Evolutionary conservation across 2,329 filamentous ascomycete genomes (phyloP).

Genomic region (Diaporthe vaccinii): DNA sequence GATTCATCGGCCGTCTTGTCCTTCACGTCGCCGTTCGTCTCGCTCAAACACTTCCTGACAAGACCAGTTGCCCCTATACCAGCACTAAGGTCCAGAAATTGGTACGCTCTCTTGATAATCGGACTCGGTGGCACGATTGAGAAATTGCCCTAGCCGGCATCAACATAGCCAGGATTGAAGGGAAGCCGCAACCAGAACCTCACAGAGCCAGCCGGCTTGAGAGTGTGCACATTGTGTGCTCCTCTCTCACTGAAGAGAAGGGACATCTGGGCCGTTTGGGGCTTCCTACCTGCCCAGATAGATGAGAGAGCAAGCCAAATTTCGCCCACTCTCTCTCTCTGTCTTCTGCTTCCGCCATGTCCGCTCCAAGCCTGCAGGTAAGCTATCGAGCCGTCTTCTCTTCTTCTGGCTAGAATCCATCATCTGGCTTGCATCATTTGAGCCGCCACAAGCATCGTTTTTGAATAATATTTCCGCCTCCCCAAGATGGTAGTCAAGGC

Average conservation of each 20-base stretch:
- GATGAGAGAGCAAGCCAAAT: not conserved
- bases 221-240: not conserved
- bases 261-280: not conserved
- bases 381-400: not conserved
- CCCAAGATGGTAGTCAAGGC: not conserved
- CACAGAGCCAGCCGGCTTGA: too few relatives aligned
- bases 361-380: slow-evolving; percentile 7
- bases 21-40: not conserved
- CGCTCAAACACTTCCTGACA: not conserved
- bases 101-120: not conserved
- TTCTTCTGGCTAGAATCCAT: not conserved
- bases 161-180: not conserved
- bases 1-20: slow-evolving; percentile 1
- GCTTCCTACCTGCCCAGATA: not conserved
- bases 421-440: not conserved
- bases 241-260: not conserved
- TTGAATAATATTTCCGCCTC: not conserved
- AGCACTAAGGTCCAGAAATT: too few relatives aligned
- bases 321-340: not conserved
- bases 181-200: not conserved
- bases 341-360: not conserved
- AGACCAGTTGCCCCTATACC: not conserved
- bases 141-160: not conserved
- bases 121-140: too few relatives aligned
- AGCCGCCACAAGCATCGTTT: not conserved